Percentiles rank a stretch among this genome's conserved stretches.
These are phyloP conservation scores for Tetrapisispora namnaoensis DNA, from an alignment of 805 yeast genomes.

Conservation along the genomic window DNA sequence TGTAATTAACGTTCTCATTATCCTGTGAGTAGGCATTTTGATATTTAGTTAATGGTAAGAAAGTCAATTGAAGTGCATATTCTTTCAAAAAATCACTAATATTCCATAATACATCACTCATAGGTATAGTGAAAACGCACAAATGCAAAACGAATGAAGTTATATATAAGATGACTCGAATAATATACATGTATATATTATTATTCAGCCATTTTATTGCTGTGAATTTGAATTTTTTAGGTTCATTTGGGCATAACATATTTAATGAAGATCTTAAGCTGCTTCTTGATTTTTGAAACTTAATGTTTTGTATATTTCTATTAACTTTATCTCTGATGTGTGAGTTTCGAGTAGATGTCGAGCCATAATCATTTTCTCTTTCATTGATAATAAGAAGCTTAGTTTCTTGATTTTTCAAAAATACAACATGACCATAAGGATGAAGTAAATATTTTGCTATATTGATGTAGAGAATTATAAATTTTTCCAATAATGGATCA, in stretches of 20 bases:
- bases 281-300: not conserved
- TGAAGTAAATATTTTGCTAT: constrained; percentile 59
- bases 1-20: not conserved
- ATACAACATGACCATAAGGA: constrained; percentile 88
- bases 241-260: not conserved
- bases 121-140: not conserved
- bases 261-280: not conserved
- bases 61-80: constrained; percentile 52
- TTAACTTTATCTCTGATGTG: not conserved
- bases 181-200: too few relatives aligned
- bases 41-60: not conserved
- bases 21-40: not conserved
- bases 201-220: not conserved
- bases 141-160: not conserved
- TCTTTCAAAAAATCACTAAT: not conserved
- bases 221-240: not conserved
- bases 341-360: not conserved
- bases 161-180: not conserved
- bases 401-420: constrained; percentile 30
- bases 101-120: not conserved
- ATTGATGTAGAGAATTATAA: constrained; percentile 49
- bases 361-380: not conserved
- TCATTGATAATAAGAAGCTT: not conserved
- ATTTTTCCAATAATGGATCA: constrained; percentile 24
- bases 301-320: too few relatives aligned